Base-by-base conservation (phyloP, 2,329 filamentous ascomycete species). In the Monilinia fructigena region DNA sequence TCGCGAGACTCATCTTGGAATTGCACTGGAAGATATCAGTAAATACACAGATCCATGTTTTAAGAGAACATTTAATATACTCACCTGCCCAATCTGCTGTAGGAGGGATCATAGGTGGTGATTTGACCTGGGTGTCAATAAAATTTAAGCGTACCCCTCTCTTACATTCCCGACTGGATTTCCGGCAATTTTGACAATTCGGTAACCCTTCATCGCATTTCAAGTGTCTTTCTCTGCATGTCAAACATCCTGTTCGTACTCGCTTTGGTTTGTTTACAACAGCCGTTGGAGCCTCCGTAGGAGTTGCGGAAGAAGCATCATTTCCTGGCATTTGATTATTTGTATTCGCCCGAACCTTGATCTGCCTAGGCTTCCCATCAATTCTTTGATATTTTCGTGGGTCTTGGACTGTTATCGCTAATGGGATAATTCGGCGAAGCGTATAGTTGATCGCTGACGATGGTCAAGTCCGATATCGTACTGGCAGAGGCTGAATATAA, bases 1-100 rank as follows among this genome's bases (percentile, higher is more conserved):
- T 90, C 84, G 40, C 93, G 85, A 28, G 93, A 97, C 76, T 98
- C 93, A 75, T 97, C 94, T 73, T 90, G 84, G 72, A 98, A 97
- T 63, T 86, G 83, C 18, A 97, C 86, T 85, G 35, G 23, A 28
- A 14, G 1, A 10, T 42, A 42, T 42, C 5, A 26, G 55, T 55
- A 7, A 23, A 48, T 55, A 53, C 35, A 58, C 66, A 23, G 53
- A 20, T 65, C 38, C 11, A 47, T 55, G 58, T 28, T 16, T 12
- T 28, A 55, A 52, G 31, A 18, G n/a, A n/a, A 7, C 20, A 20
- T 53, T 45, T 4, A 23, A 45, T 26, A 28, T 52, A 68, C 72
- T 66, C 75, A 86, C 84, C 83, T 75, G 83, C 82, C 84, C 89
- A 92, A 62, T 91, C 89, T 1, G 83, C 80, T 1, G 86, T 84